These are phyloP conservation scores for Theileria orientalis DNA, from an alignment of 169 alveolate species.

Conservation along the genomic window DNA sequence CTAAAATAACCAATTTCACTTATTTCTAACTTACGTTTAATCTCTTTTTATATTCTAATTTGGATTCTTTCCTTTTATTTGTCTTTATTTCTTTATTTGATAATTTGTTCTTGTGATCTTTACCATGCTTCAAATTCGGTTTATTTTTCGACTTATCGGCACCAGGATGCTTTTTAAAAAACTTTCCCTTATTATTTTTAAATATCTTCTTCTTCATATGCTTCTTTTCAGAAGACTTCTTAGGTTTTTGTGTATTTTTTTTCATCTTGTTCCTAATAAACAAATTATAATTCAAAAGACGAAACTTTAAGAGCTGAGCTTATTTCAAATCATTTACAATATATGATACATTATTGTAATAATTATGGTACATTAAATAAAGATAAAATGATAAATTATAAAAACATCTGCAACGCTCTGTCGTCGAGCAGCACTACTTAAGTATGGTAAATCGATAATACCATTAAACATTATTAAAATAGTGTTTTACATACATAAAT, in stretches of 20 bases:
- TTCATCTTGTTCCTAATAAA: neutral
- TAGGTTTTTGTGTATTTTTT: conserved; percentile 8
- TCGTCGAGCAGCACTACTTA: too few relatives aligned
- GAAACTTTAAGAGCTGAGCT: neutral
- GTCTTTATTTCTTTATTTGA: neutral
- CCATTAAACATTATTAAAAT: neutral
- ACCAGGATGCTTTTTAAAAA: neutral
- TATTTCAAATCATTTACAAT: neutral
- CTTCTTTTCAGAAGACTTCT: neutral
- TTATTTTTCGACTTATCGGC: neutral
- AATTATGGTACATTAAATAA: neutral
- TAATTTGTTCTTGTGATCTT: neutral
- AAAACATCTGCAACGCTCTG: too few relatives aligned
- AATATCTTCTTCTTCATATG: neutral
- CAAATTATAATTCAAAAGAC: neutral
- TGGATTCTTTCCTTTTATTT: conserved; percentile 40
- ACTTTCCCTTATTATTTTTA: conserved; percentile 1
- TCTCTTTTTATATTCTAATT: conserved; percentile 40
- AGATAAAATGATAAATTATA: too few relatives aligned
- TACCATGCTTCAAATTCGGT: neutral
- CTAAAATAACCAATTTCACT: neutral
- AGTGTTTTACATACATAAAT: too few relatives aligned
- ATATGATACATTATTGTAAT: neutral
- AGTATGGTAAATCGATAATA: neutral
- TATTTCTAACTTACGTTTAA: conserved; percentile 26